A percentile compares a stretch with the other conserved stretches of the same genome.
These are phyloP conservation scores for Dichomitus squalens DNA, from an alignment of 1,284 basidiomycete species.

Conservation along the genomic window DNA sequence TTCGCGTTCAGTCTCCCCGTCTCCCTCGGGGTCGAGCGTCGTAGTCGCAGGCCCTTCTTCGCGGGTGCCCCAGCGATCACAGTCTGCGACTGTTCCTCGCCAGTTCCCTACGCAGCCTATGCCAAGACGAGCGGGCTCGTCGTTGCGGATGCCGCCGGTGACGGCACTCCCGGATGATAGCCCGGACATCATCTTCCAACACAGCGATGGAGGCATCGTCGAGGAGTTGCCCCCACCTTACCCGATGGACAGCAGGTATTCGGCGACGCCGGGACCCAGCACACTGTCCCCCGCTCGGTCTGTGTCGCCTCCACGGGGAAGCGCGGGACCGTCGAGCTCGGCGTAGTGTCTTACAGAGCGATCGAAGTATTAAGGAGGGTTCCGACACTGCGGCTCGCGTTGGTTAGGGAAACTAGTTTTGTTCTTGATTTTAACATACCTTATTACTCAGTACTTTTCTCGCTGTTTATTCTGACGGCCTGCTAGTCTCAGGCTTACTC, in stretches of 20 bases:
- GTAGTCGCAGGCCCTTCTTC: conserved; percentile 6
- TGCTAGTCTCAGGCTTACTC: conserved; percentile 20
- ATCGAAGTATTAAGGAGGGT: not conserved
- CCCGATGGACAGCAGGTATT: not conserved
- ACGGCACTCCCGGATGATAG: conserved; percentile 23
- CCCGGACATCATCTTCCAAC: conserved; percentile 37
- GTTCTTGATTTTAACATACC: not conserved
- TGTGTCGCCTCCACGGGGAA: not conserved
- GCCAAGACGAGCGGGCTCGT: conserved; percentile 19
- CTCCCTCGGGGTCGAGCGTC: not conserved
- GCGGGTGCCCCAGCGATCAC: conserved; percentile 15
- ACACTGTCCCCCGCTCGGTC: not conserved
- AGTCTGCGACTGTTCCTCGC: conserved; percentile 10
- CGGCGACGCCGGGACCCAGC: not conserved
- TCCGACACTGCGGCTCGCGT: not conserved
- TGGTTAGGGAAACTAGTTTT: not conserved
- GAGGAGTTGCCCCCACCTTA: conserved; percentile 38
- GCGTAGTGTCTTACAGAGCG: not conserved
- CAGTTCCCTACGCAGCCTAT: conserved; percentile 16
- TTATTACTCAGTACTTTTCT: not conserved
- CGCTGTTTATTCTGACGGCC: conserved; percentile 9
- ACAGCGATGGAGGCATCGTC: conserved; percentile 35
- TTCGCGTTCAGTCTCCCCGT: not conserved
- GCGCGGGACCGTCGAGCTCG: not conserved
- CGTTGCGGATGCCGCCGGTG: conserved; percentile 20